Base-by-base conservation (phyloP, 768 basidiomycete genomes). In the Austroboletus eburneus region DNA sequence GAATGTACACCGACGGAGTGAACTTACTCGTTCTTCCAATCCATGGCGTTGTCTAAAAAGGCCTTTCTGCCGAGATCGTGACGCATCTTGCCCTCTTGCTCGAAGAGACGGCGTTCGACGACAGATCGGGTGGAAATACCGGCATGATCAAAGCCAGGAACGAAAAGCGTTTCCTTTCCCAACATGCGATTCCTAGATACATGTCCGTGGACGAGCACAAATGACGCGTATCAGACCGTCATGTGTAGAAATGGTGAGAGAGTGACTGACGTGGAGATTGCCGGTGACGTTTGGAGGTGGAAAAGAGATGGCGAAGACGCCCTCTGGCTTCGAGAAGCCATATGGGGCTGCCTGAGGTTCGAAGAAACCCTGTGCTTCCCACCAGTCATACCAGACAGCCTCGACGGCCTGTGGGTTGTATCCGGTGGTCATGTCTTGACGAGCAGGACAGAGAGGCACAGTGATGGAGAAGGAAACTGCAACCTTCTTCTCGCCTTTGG, bases 281-380 rank as follows among this genome's bases (percentile, higher is more conserved):
- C 96, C 96, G 0, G 96, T 99, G 53, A 99, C 93, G 58, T 98
- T 98, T 4, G 96, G 96, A 3, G 95, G 95, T 22, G 96, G 96
- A 0, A 82, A 76, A 0, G 93, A 87, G 22, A 99, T 80, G 49
- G 93, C 83, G 62, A 97, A 97, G 12, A 71, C 61, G 22, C 83
- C 87, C 32, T 86, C 80, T 1, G 77, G 72, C 42, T 81, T 80
- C 41, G 73, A 66, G 14, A 77, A 71, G 10, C 82, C 83, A 43
- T 85, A 74, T 1, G 74, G 59, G 0, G 73, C 74, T 14, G 78
- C 68, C 48, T 79, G 76, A 3, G 95, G 92, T 55, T 82, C 79
- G 79, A 95, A 96, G 74, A 85, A 95, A 4, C 91, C 94, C 58
- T 92, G 77, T 3, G 81, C 77, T 30, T 81, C 74, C 95, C 95